Percentiles rank a stretch among this genome's conserved stretches.
These are phyloP conservation scores for Ganoderma meredithae DNA, from an alignment of 1,284 basidiomycete species.

Conservation along the genomic window DNA sequence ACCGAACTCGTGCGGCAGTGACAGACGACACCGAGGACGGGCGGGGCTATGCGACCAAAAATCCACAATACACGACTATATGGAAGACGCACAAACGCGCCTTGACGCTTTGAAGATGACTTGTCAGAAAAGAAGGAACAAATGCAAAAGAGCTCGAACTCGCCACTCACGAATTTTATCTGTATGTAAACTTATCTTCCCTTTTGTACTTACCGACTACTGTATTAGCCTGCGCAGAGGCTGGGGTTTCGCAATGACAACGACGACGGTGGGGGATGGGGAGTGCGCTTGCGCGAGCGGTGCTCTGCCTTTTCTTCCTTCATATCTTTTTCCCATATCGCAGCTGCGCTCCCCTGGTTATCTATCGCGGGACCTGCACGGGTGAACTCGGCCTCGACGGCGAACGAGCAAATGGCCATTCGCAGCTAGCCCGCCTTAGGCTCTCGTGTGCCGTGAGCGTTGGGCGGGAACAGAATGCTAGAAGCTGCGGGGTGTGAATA, in stretches of 20 bases:
- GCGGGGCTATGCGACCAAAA: not conserved
- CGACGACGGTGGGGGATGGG: conserved; percentile 5
- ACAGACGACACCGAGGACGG: not conserved
- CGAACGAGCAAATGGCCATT: not conserved
- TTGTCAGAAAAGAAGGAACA: not conserved
- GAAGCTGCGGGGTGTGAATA: not conserved
- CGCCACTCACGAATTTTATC: conserved; percentile 6
- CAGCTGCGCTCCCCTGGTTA: not conserved
- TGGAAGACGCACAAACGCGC: not conserved
- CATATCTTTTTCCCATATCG: not conserved
- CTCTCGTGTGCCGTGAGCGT: conserved; percentile 1
- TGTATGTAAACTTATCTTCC: not conserved
- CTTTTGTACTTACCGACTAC: conserved; percentile 10
- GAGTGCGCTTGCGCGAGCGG: conserved; percentile 8
- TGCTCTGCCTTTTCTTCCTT: conserved; percentile 4
- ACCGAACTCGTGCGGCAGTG: not conserved
- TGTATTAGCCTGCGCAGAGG: conserved; percentile 10
- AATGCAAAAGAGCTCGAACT: not conserved
- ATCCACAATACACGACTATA: not conserved
- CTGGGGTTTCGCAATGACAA: not conserved
- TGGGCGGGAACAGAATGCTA: not conserved
- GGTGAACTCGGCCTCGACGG: not conserved
- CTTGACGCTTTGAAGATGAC: not conserved
- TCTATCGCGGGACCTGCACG: not conserved
- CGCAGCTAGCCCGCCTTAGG: not conserved